Percentiles rank a stretch among this genome's conserved stretches.
phyloP scores from a whole-genome alignment of 768 basidiomycete genomes.

The Pleurotus ostreatus region DNA sequence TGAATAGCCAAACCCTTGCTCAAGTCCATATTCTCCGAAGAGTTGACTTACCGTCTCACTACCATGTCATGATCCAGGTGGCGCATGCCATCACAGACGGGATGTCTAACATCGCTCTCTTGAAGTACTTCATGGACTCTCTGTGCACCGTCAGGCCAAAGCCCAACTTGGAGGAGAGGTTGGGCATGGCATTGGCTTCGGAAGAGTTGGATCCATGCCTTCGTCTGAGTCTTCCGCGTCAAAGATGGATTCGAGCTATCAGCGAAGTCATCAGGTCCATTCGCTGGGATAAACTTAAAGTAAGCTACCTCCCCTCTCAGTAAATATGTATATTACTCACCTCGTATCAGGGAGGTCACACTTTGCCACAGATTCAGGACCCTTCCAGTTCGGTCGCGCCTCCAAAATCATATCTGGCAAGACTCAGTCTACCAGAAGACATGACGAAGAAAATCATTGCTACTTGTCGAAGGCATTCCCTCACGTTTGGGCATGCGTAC shows the following conservation, averaged over 20 bases:
- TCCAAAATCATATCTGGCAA: neutral
- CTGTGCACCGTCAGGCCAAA: constrained; percentile 21
- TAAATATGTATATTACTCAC: neutral
- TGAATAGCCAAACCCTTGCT: constrained; percentile 24
- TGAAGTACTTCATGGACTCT: constrained; percentile 41
- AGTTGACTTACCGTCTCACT: constrained; percentile 26
- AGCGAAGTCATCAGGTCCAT: constrained; percentile 30
- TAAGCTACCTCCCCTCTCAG: constrained; percentile 16
- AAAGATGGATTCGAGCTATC: constrained; percentile 43
- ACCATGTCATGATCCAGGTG: constrained; percentile 39
- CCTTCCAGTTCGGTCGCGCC: neutral
- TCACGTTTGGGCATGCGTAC: constrained; percentile 51
- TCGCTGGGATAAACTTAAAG: constrained; percentile 30
- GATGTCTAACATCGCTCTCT: constrained; percentile 34
- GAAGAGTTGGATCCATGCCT: constrained; percentile 31
- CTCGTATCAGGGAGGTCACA: constrained; percentile 49
- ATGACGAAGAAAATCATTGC: neutral
- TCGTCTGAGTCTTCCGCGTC: constrained; percentile 28
- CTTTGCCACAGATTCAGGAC: constrained; percentile 31
- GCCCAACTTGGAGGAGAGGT: constrained; percentile 21
- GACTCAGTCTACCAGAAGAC: neutral
- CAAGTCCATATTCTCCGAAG: constrained; percentile 38
- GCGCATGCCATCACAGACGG: constrained; percentile 53
- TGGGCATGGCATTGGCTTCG: constrained; percentile 37
- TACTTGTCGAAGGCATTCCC: constrained; percentile 33